phyloP scores from a whole-genome alignment of 805 yeast genomes.

The Hanseniaspora opuntiae region DNA sequence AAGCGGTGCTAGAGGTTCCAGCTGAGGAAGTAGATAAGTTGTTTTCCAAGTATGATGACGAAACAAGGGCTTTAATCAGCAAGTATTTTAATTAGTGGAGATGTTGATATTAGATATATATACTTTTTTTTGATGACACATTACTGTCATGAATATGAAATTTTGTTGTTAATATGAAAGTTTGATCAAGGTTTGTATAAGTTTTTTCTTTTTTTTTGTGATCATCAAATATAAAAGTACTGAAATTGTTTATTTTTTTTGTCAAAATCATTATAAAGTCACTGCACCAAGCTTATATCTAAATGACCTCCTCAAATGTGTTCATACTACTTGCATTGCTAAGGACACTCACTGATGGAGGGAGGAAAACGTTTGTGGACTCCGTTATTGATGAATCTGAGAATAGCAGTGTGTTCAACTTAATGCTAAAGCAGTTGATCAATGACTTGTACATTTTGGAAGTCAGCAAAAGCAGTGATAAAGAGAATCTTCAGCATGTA shows the following conservation, averaged over 20 bases:
- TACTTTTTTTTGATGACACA: neutral
- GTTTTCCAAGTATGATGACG: slow-evolving; percentile 48
- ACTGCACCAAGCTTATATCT: neutral
- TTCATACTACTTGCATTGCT: neutral
- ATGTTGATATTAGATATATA: neutral
- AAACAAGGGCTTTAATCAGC: slow-evolving; percentile 46
- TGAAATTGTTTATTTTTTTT: neutral
- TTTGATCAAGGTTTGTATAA: neutral
- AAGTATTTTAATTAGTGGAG: slow-evolving; percentile 30
- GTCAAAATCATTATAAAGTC: neutral
- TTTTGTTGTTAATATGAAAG: no score
- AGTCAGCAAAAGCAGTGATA: neutral
- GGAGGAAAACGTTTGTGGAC: neutral
- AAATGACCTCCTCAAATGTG: neutral
- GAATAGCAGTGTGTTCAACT: neutral
- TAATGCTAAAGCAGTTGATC: neutral
- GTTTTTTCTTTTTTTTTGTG: neutral
- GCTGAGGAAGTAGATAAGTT: slow-evolving; percentile 54
- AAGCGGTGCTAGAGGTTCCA: slow-evolving; percentile 50
- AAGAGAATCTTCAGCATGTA: neutral
- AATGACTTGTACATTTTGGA: slow-evolving; percentile 2
- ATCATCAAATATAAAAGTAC: neutral
- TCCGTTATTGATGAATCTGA: neutral
- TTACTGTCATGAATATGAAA: no score
- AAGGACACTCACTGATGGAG: neutral